Conservation (phyloP, 1,284 basidiomycete genomes). For the Athelia psychrophila region DNA sequence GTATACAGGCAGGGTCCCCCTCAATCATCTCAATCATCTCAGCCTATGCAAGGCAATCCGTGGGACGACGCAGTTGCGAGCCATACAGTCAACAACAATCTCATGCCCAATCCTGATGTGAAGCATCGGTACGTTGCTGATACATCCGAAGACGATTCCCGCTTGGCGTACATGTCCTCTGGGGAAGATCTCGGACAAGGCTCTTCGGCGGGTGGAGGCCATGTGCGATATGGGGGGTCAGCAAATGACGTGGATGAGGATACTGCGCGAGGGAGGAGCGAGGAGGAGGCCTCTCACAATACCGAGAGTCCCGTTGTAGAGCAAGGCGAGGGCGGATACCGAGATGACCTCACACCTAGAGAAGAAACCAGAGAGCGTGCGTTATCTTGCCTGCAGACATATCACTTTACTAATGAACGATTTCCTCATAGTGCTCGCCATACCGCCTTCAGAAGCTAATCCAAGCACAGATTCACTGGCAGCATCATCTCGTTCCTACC, state of each 20-base stretch:
- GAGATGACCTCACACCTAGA: constrained; percentile 8
- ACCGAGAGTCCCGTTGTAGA: no score
- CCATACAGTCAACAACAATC: neutral
- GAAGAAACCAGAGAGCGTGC: constrained; percentile 7
- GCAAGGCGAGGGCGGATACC: constrained; percentile 5
- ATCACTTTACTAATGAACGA: constrained; percentile 13
- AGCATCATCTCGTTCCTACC: no score
- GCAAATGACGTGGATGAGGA: constrained; percentile 32
- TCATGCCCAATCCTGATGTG: neutral
- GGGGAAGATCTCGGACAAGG: constrained; percentile 20
- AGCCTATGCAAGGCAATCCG: constrained; percentile 4
- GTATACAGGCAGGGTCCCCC: constrained; percentile 8
- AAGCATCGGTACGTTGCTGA: neutral
- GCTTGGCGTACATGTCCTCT: constrained; percentile 41
- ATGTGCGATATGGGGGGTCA: constrained; percentile 35
- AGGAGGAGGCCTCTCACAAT: no score
- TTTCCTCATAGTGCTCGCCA: neutral
- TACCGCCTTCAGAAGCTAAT: neutral
- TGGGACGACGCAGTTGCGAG: constrained; percentile 1
- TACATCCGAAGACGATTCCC: constrained; percentile 9
- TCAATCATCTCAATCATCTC: constrained; percentile 2
- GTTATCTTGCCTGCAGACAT: constrained; percentile 12
- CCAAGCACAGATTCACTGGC: constrained; percentile 3
- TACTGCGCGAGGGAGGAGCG: constrained; percentile 16
- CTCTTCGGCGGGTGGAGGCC: constrained; percentile 7